Evolutionary conservation across 2,329 filamentous ascomycete species (phyloP), one percentile per base, ranked within the genome.

Genomic region (Bisporella sp.): DNA sequence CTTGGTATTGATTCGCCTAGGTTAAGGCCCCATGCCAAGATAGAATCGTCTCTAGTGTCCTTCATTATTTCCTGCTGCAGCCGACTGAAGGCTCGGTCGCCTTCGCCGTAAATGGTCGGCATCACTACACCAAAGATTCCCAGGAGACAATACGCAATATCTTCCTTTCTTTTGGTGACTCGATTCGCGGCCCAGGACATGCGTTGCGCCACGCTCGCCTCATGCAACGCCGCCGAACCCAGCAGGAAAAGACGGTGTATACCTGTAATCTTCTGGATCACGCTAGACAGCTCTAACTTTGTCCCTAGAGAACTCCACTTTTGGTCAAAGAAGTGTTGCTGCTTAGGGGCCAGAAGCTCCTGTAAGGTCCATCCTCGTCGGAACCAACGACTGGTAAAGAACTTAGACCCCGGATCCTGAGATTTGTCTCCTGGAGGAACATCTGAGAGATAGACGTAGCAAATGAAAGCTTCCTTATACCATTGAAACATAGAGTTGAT

Each of bases 101-200:
- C 65, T 42, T 70, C 66, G 1, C 71, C 47, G 46, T 74, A 74
- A 0, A 73, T 44, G 4, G 73, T 55, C 0, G 70, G 64, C 66
- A 75, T 71, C 32, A 29, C 9, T 29, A 45, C 42, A 29, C 30
- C 28, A n/a, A 45, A 45, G n/a, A 74, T 60, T 0, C 72, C 72
- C 4, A 74, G 51, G 0, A 74, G 58, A 11, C 65, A 71, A 37
- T 74, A 74, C 0, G 71, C 69, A 13, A 64, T 62, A 41, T 73
- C 72, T 45, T 74, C 71, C 0, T 45, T 8, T 4, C 67, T 54
- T 0, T 61, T 65, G 0, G 70, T 71, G 1, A 55, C 31, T 0
- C 71, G 61, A 2, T 59, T 48, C 1, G 67, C 59, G 1, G 70
- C 70, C 47, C 47, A 48, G 1, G 47, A 48, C 47, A 48, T 48